These are phyloP conservation scores for Oryza meyeriana DNA, from an alignment of 176 grass and related monocot genomes.

Conservation along the genomic window DNA sequence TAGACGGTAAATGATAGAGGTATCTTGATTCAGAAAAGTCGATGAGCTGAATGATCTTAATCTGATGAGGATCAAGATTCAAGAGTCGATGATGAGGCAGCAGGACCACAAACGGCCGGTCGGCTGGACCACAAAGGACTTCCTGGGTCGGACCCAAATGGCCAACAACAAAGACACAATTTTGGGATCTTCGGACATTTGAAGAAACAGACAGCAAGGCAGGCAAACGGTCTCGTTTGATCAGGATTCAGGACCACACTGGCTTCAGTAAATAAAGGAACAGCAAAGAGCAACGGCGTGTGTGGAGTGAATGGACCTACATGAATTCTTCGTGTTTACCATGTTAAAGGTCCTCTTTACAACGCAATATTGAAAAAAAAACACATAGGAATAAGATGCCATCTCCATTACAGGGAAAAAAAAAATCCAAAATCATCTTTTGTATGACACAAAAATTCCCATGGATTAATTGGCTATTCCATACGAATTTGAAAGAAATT, in stretches of 20 bases:
- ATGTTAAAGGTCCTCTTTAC: neutral
- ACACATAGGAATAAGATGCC: no score
- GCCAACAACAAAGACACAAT: neutral
- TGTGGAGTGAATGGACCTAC: no score
- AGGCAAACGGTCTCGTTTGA: no score
- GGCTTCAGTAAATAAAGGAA: no score
- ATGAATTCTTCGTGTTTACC: neutral
- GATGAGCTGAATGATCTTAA: neutral
- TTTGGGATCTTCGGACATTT: neutral
- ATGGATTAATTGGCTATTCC: no score
- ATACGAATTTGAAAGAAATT: no score
- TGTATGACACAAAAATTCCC: no score
- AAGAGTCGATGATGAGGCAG: neutral
- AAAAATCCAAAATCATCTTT: no score
- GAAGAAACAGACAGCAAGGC: neutral
- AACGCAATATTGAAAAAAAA: neutral
- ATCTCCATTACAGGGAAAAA: no score
- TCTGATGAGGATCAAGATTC: neutral
- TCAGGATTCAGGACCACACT: neutral
- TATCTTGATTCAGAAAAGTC: no score
- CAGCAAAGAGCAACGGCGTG: no score
- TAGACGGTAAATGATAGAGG: no score
- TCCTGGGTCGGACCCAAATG: neutral
- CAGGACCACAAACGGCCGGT: neutral
- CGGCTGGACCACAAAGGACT: constrained; percentile 11